Conservation (phyloP, 148 eudicot species). For the Chenopodium suecicum region DNA sequence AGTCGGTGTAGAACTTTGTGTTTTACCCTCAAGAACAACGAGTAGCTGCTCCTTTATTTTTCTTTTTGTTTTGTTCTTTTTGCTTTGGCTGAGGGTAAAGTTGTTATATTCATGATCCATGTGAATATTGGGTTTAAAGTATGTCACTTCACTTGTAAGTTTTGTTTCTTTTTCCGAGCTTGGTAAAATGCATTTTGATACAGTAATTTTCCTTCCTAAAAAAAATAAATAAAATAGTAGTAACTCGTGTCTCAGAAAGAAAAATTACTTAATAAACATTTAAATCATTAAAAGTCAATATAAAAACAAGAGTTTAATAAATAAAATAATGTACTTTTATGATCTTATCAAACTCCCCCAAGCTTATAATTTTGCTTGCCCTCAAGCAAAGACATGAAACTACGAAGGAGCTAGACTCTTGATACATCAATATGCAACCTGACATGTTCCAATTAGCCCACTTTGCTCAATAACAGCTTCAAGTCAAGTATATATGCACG, state of each 20-base stretch:
- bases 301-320: neutral
- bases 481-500: no score
- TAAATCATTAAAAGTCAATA: neutral
- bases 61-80: no score
- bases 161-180: neutral
- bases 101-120: neutral
- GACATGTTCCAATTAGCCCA: neutral
- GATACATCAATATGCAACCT: neutral
- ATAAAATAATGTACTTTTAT: no score
- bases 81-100: neutral
- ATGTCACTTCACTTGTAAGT: neutral
- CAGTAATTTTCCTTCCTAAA: neutral
- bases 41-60: no score
- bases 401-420: no score
- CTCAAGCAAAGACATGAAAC: neutral
- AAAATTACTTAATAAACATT: no score
- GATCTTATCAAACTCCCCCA: neutral
- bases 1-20: neutral
- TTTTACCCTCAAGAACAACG: no score
- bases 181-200: neutral
- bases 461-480: no score
- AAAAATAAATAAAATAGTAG: no score
- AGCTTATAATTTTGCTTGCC: neutral
- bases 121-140: neutral
- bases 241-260: no score